phyloP scores from a whole-genome alignment of 1,139 yeast species.

The Williopsis jadinii region DNA sequence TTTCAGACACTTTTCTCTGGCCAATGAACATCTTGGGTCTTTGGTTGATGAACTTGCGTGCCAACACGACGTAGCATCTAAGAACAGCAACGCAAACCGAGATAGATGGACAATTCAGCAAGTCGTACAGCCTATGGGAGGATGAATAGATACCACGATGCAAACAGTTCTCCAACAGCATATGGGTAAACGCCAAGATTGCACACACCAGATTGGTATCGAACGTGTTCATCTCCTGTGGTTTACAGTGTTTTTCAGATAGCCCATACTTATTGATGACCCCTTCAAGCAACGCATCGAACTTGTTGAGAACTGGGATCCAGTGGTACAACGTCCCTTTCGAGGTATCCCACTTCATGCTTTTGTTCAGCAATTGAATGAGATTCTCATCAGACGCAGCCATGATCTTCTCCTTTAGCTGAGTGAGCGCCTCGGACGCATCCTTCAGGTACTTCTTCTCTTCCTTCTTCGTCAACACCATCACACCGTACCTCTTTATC shows the following conservation, averaged over 20 bases:
- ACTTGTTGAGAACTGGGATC: constrained; percentile 68
- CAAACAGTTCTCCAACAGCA: constrained; percentile 63
- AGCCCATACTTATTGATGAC: constrained; percentile 50
- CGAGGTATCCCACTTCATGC: constrained; percentile 54
- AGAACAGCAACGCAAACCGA: constrained; percentile 56
- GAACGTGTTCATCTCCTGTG: constrained; percentile 35
- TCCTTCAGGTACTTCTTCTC: constrained; percentile 18
- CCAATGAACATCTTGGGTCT: constrained; percentile 36
- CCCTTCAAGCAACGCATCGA: constrained; percentile 59
- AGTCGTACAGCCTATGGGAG: constrained; percentile 50
- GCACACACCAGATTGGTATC: constrained; percentile 45
- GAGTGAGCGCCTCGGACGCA: constrained; percentile 14
- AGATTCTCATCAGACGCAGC: constrained; percentile 26
- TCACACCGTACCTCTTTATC: not conserved
- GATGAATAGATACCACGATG: constrained; percentile 65
- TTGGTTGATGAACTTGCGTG: constrained; percentile 45
- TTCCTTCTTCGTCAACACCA: constrained; percentile 22
- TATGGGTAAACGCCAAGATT: constrained; percentile 54
- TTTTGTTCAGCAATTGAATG: constrained; percentile 12
- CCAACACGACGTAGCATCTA: constrained; percentile 54
- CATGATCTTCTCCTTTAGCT: constrained; percentile 26
- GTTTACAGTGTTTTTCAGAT: constrained; percentile 37
- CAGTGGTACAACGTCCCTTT: constrained; percentile 72
- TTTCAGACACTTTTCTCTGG: constrained; percentile 39
- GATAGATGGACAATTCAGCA: constrained; percentile 56